Base-by-base conservation (phyloP, 148 eudicot genomes). In the Diospyros lotus region DNA sequence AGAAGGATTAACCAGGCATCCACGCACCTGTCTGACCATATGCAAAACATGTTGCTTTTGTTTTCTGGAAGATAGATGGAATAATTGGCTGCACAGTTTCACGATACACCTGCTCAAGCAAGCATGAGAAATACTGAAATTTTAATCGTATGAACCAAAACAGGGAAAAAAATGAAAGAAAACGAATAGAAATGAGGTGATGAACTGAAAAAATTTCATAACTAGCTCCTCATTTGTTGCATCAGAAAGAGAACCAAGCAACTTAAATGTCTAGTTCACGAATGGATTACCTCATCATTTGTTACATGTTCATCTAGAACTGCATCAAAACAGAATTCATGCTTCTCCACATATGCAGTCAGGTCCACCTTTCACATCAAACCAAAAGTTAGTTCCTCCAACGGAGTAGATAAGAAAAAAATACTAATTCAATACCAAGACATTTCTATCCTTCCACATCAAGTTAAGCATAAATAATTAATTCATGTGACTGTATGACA, bases 11-110 rank as follows among this genome's bases (percentile, higher is more conserved):
- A 75, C 66, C 69, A n/a, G 73, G 63, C 74, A 39, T 60, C 61
- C 62, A 77, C 78, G 12, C 73, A 95, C 98, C 98, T 84, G 98
- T 95, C 83, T 95, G 98, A 68, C 98, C 98, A 83, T 92, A 95
- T 17, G 98, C 98, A 86, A 95, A 95, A 85, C 98, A 95, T 64
- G 98, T 95, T 69, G 98, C 98, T 83, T 95, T 95, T 44, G 96
- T 93, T 50, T 94, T 84, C 83, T 89, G 96, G 80, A 94, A 95
- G 58, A 95, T 92, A 77, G 77, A 87, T 46, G 98, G 98, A 69
- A 95, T 92, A 50, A 95, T 90, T 69, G 97, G 98, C 85, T 90
- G 85, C 63, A 95, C 97, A 66, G 98, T 95, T 48, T 55, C 86
- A 53, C 87, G 86, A 79, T 95, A 95, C 45, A 95, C 98, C 98